These are phyloP conservation scores for Amniculicola lignicola DNA, from an alignment of 495 filamentous ascomycete genomes.

Conservation along the genomic window DNA sequence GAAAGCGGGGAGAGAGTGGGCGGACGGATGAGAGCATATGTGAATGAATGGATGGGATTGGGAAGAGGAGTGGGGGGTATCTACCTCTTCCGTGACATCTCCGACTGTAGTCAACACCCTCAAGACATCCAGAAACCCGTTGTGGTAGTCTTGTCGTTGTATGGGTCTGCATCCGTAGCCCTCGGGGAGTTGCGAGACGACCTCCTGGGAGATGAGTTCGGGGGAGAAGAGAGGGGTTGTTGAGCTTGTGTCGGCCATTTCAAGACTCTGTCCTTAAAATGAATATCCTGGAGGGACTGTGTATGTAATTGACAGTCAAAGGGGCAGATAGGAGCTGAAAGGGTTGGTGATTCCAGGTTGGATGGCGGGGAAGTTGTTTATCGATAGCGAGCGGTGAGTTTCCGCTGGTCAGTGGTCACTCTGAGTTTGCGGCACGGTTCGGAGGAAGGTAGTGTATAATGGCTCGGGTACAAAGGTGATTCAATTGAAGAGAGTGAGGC, in stretches of 20 bases:
- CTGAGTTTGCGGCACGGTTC: background rate
- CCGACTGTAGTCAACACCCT: constrained; percentile 90
- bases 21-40: background rate
- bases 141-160: constrained; percentile 69
- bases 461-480: background rate
- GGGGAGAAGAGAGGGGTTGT: constrained; percentile 66
- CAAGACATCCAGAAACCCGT: constrained; percentile 83
- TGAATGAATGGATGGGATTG: background rate
- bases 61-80: background rate
- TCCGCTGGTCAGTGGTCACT: background rate
- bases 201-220: constrained; percentile 71
- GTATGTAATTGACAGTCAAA: background rate
- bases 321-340: background rate
- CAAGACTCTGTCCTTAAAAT: background rate
- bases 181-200: constrained; percentile 67
- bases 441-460: background rate
- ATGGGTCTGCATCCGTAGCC: constrained; percentile 82
- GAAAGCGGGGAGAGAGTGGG: background rate
- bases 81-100: constrained; percentile 65
- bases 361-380: background rate
- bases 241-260: constrained; percentile 10
- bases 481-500: background rate
- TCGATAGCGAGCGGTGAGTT: constrained; percentile 2
- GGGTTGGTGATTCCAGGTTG: background rate
- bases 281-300: background rate